Conservation (phyloP, 441 rosid genomes). For the Kokia cookei region DNA sequence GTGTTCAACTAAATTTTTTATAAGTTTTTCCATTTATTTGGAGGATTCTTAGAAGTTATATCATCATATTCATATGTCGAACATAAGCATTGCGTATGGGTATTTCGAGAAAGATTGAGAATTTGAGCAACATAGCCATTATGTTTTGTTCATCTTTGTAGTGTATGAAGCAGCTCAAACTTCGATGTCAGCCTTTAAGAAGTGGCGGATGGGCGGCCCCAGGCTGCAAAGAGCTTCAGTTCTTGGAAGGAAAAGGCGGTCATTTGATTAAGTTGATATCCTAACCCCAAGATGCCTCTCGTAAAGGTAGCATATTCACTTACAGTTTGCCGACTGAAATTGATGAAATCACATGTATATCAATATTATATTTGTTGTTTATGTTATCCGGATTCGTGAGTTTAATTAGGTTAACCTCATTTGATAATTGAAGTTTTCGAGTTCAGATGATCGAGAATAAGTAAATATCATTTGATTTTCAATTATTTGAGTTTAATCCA, state of each 20-base stretch:
- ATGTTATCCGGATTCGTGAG: background rate
- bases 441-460: background rate
- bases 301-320: background rate
- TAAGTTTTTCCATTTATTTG: background rate
- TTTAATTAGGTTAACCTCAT: background rate
- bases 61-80: background rate
- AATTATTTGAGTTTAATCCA: too few relatives aligned
- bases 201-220: conserved; percentile 71
- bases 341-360: background rate
- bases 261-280: conserved; percentile 20
- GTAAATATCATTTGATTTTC: too few relatives aligned
- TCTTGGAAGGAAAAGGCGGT: conserved; percentile 67
- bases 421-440: background rate
- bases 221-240: conserved; percentile 67
- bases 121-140: background rate
- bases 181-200: conserved; percentile 58
- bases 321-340: background rate
- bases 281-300: background rate
- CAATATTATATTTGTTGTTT: background rate
- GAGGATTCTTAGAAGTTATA: background rate
- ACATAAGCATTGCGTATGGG: background rate
- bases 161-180: conserved; percentile 72
- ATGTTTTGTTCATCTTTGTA: conserved; percentile 13
- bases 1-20: background rate
- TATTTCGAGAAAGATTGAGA: background rate